Evolutionary conservation across 2,329 filamentous ascomycete species (phyloP).

Genomic region (Clonostachys rhizophaga): DNA sequence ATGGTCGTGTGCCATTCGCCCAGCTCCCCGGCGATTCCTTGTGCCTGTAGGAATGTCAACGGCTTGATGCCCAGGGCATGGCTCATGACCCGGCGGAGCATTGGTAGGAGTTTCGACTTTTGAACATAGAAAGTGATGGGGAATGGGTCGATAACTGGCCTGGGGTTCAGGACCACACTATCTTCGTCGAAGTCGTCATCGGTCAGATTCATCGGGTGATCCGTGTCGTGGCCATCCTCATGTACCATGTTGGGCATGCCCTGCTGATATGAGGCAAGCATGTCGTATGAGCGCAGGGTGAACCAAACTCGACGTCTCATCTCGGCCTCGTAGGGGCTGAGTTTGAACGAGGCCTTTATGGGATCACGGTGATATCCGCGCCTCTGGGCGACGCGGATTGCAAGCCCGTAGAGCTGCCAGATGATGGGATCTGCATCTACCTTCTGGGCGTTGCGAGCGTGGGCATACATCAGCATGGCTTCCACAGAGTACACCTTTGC

Average conservation of each 20-base stretch:
- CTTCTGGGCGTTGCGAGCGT: constrained; percentile 32
- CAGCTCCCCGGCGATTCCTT: constrained; percentile 18
- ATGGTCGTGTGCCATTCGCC: constrained; percentile 29
- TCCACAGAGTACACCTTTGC: constrained; percentile 40
- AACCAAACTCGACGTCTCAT: constrained; percentile 46
- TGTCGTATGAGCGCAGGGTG: constrained; percentile 39
- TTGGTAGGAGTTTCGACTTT: constrained; percentile 35
- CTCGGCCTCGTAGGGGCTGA: constrained; percentile 44
- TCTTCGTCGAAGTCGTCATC: constrained; percentile 49
- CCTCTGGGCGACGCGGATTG: constrained; percentile 42
- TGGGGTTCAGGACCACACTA: constrained; percentile 32
- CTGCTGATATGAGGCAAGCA: constrained; percentile 45
- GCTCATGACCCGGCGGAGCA: constrained; percentile 36
- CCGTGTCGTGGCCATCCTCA: constrained; percentile 39
- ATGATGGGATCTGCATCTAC: constrained; percentile 34
- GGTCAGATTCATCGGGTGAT: constrained; percentile 36
- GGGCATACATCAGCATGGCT: constrained; percentile 39
- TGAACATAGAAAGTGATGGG: constrained; percentile 34
- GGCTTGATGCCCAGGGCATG: constrained; percentile 29
- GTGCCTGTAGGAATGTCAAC: constrained; percentile 20
- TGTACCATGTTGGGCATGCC: constrained; percentile 45
- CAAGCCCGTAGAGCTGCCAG: constrained; percentile 41
- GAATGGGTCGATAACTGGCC: constrained; percentile 35
- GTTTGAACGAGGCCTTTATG: constrained; percentile 26
- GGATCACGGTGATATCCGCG: constrained; percentile 48